phyloP scores from a whole-genome alignment of 768 basidiomycete genomes.

The Hygrocybe coccinea region DNA sequence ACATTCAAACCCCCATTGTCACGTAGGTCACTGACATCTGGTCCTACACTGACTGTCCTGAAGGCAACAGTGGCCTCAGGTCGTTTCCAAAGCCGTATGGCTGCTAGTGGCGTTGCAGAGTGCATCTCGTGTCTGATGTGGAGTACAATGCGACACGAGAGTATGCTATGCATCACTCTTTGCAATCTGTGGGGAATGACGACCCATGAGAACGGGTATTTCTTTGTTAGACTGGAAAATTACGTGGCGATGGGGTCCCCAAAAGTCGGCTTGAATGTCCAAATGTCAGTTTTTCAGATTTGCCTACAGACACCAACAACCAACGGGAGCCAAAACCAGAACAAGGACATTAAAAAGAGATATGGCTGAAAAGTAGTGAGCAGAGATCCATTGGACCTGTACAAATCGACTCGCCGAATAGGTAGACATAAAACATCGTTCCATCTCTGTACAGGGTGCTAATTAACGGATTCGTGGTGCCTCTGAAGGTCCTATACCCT shows the following conservation, averaged over 20 bases:
- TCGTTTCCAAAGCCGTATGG: too few relatives aligned
- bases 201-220: too few relatives aligned
- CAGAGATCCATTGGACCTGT: too few relatives aligned
- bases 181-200: constrained; percentile 1
- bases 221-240: not conserved
- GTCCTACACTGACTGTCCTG: too few relatives aligned
- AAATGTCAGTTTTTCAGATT: not conserved
- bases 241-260: constrained; percentile 4
- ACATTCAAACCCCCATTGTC: too few relatives aligned
- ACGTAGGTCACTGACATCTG: too few relatives aligned
- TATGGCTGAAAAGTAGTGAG: constrained; percentile 1
- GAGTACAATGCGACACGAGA: constrained; percentile 11
- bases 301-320: not conserved
- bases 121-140: constrained; percentile 2
- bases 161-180: constrained; percentile 9
- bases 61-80: too few relatives aligned
- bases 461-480: constrained; percentile 4
- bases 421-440: constrained; percentile 7
- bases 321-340: constrained; percentile 5
- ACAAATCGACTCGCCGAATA: constrained; percentile 3
- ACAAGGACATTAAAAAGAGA: constrained; percentile 4
- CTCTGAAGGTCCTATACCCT: constrained; percentile 2
- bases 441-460: constrained; percentile 9
- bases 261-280: not conserved
- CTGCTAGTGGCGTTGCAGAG: too few relatives aligned